phyloP scores from a whole-genome alignment of 2,329 filamentous ascomycete species.

The Pseudocercospora fijiensis region DNA sequence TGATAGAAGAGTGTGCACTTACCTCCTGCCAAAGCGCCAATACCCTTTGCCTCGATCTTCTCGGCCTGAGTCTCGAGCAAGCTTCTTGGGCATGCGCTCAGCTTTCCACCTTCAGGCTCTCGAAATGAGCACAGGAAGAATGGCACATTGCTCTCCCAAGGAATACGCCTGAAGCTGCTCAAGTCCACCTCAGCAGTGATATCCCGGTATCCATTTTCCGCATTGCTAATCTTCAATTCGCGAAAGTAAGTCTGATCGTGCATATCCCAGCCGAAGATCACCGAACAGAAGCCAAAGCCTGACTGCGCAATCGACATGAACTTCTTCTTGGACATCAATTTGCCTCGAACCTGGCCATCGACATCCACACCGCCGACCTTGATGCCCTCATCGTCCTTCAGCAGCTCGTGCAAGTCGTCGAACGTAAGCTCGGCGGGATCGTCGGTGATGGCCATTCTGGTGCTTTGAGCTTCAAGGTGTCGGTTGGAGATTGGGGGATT shows the following conservation, averaged over 20 bases:
- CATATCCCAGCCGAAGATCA: conserved; percentile 97
- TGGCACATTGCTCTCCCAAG: conserved; percentile 83
- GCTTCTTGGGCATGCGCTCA: conserved; percentile 77
- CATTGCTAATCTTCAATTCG: conserved; percentile 84
- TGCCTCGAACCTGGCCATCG: conserved; percentile 83
- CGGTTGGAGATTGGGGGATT: neutral
- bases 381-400: conserved; percentile 71
- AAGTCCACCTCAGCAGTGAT: conserved; percentile 80
- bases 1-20: conserved; percentile 36
- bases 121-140: conserved; percentile 83
- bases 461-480: neutral
- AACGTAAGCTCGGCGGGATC: conserved; percentile 54
- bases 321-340: conserved; percentile 89
- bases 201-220: conserved; percentile 85
- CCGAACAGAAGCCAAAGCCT: conserved; percentile 91
- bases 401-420: conserved; percentile 64
- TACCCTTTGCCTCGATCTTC: conserved; percentile 67
- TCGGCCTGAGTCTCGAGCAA: conserved; percentile 67
- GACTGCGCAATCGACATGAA: conserved; percentile 77
- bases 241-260: conserved; percentile 86
- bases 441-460: conserved; percentile 38
- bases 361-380: conserved; percentile 87
- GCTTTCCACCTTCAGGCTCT: conserved; percentile 70
- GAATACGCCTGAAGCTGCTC: conserved; percentile 74
- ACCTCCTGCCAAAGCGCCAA: conserved; percentile 88